Conservation (phyloP, 2,329 filamentous ascomycete genomes). For the Aspergillus tanneri region DNA sequence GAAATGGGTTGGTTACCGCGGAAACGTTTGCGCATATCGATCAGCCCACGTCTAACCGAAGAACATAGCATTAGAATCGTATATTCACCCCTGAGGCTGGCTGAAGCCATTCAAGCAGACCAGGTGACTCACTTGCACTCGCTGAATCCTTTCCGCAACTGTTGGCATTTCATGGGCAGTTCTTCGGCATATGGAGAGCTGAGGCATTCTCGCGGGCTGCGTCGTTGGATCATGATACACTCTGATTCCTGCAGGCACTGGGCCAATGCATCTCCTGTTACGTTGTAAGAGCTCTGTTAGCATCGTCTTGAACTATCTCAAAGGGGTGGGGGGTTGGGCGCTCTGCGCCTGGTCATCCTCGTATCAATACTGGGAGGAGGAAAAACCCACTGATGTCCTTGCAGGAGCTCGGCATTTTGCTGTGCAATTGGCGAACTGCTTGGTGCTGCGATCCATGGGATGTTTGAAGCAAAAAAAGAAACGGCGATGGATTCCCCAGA, state of each 20-base stretch:
- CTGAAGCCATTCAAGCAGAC: too few relatives aligned
- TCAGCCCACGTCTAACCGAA: constrained; percentile 67
- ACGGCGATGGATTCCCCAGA: constrained; percentile 24
- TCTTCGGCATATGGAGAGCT: constrained; percentile 76
- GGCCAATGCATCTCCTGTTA: constrained; percentile 80
- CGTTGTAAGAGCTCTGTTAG: constrained; percentile 18
- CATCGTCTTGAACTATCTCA: constrained; percentile 5
- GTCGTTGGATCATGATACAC: constrained; percentile 89
- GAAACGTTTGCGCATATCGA: constrained; percentile 99
- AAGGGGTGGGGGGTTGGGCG: neutral
- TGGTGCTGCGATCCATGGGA: neutral
- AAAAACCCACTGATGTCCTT: constrained; percentile 81
- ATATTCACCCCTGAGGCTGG: too few relatives aligned
- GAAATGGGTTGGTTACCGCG: constrained; percentile 86
- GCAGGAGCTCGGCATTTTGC: constrained; percentile 89
- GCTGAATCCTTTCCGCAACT: constrained; percentile 87
- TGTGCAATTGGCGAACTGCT: neutral
- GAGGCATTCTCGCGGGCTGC: constrained; percentile 84
- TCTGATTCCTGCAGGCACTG: constrained; percentile 94
- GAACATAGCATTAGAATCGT: neutral
- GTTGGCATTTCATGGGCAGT: constrained; percentile 84
- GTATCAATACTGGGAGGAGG: neutral
- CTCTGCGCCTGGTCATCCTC: neutral
- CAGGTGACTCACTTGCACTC: constrained; percentile 69
- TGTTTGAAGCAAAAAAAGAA: constrained; percentile 17